Percentiles rank a stretch among this genome's conserved stretches.
Conservation (phyloP, 768 basidiomycete genomes). For the Tricholomella constricta region DNA sequence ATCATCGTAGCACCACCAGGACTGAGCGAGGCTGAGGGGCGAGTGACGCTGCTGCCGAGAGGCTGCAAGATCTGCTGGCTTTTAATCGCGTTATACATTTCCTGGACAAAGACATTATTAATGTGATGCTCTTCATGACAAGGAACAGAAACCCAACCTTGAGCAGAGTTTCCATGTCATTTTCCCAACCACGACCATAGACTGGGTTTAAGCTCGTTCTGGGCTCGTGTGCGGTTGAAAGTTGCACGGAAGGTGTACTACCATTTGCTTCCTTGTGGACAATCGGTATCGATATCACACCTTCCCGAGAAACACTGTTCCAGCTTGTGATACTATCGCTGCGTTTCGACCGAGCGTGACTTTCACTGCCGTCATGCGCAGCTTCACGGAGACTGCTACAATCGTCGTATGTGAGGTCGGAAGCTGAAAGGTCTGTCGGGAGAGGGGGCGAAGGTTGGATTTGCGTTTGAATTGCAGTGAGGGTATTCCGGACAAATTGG, state of each 20-base stretch:
- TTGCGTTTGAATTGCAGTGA: constrained; percentile 82
- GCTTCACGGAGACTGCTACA: constrained; percentile 56
- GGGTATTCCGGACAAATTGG: constrained; percentile 93
- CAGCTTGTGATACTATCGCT: constrained; percentile 86
- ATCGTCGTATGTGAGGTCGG: constrained; percentile 71
- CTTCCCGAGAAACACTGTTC: constrained; percentile 75
- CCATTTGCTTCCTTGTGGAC: constrained; percentile 50
- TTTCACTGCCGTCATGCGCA: constrained; percentile 61
- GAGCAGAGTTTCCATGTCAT: constrained; percentile 82
- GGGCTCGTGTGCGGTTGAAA: constrained; percentile 43
- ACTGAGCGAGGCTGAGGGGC: constrained; percentile 59
- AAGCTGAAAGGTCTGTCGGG: constrained; percentile 49
- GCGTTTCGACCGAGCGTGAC: constrained; percentile 60
- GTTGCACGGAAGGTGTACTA: constrained; percentile 66
- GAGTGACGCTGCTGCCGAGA: constrained; percentile 45
- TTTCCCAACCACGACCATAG: constrained; percentile 78
- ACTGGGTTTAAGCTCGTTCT: constrained; percentile 32
- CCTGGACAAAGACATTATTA: constrained; percentile 45
- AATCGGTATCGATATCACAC: constrained; percentile 41
- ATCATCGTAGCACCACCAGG: constrained; percentile 53
- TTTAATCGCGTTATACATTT: constrained; percentile 94
- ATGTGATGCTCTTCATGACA: background rate
- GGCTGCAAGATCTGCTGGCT: constrained; percentile 90
- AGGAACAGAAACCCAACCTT: constrained; percentile 54
- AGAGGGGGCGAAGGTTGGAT: constrained; percentile 55